These are phyloP conservation scores for Candida glucosophila DNA, from an alignment of 1,139 yeast species.

Conservation along the genomic window DNA sequence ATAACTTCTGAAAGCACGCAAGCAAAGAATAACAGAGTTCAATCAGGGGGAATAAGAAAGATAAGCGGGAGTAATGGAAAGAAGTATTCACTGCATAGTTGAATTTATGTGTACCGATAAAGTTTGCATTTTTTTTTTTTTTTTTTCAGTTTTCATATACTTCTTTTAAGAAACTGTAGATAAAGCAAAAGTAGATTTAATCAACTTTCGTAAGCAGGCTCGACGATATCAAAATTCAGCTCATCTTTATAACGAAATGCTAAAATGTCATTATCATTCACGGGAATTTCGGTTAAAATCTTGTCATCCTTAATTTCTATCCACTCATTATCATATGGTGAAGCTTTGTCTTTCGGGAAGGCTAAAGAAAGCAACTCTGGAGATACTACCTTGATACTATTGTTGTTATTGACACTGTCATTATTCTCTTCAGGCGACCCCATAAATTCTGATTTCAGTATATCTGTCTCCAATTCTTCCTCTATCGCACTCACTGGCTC, in stretches of 20 bases:
- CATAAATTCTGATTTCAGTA: slow-evolving; percentile 19
- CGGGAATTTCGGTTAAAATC: slow-evolving; percentile 15
- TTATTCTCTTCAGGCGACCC: slow-evolving; percentile 12
- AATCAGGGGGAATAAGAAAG: slow-evolving; percentile 33
- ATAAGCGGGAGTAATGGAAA: slow-evolving; percentile 16
- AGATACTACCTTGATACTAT: not conserved
- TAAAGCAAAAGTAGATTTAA: not conserved
- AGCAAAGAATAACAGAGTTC: slow-evolving; percentile 17
- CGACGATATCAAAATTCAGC: slow-evolving; percentile 29
- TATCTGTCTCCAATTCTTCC: slow-evolving; percentile 18
- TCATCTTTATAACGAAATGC: slow-evolving; percentile 31
- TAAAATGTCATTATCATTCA: slow-evolving; percentile 31
- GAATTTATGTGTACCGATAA: too few species aligned
- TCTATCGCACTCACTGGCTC: slow-evolving; percentile 7
- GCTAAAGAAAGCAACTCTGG: slow-evolving; percentile 22
- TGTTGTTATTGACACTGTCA: slow-evolving; percentile 3
- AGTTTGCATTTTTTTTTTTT: too few species aligned
- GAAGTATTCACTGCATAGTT: slow-evolving; percentile 1
- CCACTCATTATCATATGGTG: slow-evolving; percentile 36
- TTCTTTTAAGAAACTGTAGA: not conserved
- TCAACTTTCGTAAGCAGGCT: slow-evolving; percentile 31
- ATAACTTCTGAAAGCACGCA: slow-evolving; percentile 17
- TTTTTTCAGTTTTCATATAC: not conserved
- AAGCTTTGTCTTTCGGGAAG: slow-evolving; percentile 30
- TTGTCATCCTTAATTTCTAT: slow-evolving; percentile 20